These are phyloP conservation scores for Verticillium nonalfalfae DNA, from an alignment of 2,329 filamentous ascomycete genomes.

Conservation along the genomic window DNA sequence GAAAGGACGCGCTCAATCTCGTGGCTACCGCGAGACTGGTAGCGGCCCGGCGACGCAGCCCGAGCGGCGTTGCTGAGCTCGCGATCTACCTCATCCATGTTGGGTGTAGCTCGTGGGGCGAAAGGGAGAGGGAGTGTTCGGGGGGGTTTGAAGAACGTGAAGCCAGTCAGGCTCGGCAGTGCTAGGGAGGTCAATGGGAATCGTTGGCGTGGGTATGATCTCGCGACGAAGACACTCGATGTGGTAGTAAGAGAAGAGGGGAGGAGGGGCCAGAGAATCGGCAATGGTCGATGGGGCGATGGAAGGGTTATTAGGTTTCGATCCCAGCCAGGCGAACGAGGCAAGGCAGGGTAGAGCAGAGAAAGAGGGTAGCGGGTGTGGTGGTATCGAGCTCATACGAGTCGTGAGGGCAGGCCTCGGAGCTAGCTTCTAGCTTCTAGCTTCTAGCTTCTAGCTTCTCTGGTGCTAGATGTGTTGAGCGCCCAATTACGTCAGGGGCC, in stretches of 20 bases:
- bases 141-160: neutral
- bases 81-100: slow-evolving; percentile 47
- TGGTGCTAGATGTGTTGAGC: neutral
- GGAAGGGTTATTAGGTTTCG: neutral
- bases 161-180: neutral
- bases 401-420: neutral
- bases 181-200: neutral
- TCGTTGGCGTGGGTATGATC: neutral
- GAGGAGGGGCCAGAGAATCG: neutral
- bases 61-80: slow-evolving; percentile 47
- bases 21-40: slow-evolving; percentile 34
- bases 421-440: neutral
- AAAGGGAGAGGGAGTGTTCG: neutral
- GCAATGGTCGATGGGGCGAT: neutral
- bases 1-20: slow-evolving; percentile 57
- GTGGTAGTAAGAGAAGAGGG: neutral
- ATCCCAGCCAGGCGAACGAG: neutral
- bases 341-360: neutral
- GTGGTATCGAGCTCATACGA: neutral
- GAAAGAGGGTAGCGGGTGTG: neutral
- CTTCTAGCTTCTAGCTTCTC: no score
- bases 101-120: slow-evolving; percentile 6
- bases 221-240: neutral
- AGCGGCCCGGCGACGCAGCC: slow-evolving; percentile 39
- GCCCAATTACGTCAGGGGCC: neutral